Evolutionary conservation across 2,329 filamentous ascomycete species (phyloP), one percentile per base, ranked within the genome.

Genomic region (Beauveria australis): DNA sequence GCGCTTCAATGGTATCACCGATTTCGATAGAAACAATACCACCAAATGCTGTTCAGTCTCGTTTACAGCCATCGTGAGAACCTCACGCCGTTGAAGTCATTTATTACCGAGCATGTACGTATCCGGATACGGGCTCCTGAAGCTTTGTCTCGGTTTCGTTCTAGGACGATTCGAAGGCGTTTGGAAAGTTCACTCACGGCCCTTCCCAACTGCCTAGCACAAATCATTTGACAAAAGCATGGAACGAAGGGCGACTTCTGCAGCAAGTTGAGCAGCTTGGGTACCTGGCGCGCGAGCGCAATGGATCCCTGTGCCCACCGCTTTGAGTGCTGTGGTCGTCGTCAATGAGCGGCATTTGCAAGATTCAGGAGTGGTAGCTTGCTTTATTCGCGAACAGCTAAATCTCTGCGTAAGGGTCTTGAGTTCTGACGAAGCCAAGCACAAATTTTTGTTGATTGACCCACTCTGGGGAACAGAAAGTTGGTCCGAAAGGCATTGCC

Each of bases 391-490:
- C 24, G 90, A 95, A 69, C 92, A 96, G 74, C 80, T 96, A 54
- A 96, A 96, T 71, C 81, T 96, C 53, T 85, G 87, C 63, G 86
- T 93, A 63, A 77, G 96, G 26, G 77, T 93, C n/a, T 78, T 95
- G 61, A 91, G 89, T 5, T 86, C 83, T 16, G 89, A 96, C 65
- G 91, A 96, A 74, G 86, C 84, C 59, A 88, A 87, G 71, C 94
- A 95, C 77, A 88, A 89, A 56, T 89, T 96, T 43, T 85, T 90
- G 70, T 93, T 95, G 91, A 96, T 73, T 95, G 92, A 86, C 90
- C 92, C 24, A 88, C 88, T 3, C 80, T 96, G 12, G 92, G 92
- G 63, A 94, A 94, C 66, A 94, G 93, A 81, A 94, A 94, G 75
- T 90, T 95, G 69, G 87, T 89, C 47, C 84, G 92, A 78, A 92